Evolutionary conservation across 192 early-diverging fungal genomes (phyloP), one percentile per base, ranked within the genome.

Genomic region (Lunasporangiospora selenospora): DNA sequence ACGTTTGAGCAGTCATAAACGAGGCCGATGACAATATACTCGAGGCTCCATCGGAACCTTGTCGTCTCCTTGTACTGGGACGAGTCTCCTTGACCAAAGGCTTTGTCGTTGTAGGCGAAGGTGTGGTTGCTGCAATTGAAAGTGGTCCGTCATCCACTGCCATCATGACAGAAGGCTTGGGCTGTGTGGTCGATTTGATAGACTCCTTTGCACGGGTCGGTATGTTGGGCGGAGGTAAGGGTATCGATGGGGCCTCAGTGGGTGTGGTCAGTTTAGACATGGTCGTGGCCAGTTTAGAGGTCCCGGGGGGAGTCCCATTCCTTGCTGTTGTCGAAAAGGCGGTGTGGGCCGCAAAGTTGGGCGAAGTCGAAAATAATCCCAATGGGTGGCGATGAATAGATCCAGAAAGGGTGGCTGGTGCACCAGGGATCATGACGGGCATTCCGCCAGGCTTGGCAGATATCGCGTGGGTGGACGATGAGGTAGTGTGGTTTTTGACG

Each of bases 301-400:
- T 33, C 41, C 34, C 6, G 57, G 26, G 29, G 41, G 38, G 15
- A 37, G 46, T 34, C 13, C n/a, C n/a, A n/a, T n/a, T n/a, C n/a
- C n/a, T n/a, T n/a, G n/a, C 53, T 18, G 59, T 37, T 2, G 53
- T n/a, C 18, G 54, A 19, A 45, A 73, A 73, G 6, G 69, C 60
- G n/a, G 69, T 46, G 16, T 73, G 53, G n/a, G 69, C 54, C 3
- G 57, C 39, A 32, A 67, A 67, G n/a, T 58, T 67, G 15, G 69
- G 60, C 11, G 69, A 73, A 1, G 69, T 73, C 1, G 69, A 73
- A 30, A 73, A 73, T 0, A 73, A 30, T 6, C 69, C 69, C 4
- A 73, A 27, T 6, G 59, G 45, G 41, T 63, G 59, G 16, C 69
- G 60, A 38, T 57, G 46, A 18, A 62, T 37, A 18, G 69, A 73